phyloP scores from a whole-genome alignment of 805 yeast genomes.

The Candida maltosa region DNA sequence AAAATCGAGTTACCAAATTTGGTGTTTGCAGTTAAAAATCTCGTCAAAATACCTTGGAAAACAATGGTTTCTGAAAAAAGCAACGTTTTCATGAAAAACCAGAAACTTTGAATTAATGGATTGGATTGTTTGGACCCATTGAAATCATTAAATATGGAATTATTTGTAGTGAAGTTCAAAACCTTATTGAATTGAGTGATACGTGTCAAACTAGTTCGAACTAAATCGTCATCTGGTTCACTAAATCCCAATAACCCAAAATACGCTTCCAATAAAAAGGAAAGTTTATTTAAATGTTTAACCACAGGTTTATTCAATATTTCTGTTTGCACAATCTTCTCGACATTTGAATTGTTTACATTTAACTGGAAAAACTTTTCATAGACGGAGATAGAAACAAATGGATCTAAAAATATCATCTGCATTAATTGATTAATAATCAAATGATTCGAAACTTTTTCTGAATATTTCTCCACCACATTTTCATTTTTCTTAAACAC shows the following conservation, averaged over 20 bases:
- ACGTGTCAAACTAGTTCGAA: conserved; percentile 15
- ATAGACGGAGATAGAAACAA: conserved; percentile 12
- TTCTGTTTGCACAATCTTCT: conserved; percentile 8
- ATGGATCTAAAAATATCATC: conserved; percentile 17
- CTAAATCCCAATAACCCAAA: conserved; percentile 15
- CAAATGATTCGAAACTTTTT: conserved; percentile 14
- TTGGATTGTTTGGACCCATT: conserved; percentile 9
- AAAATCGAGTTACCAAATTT: not conserved
- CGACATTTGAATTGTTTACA: conserved; percentile 10
- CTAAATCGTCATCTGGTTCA: conserved; percentile 14
- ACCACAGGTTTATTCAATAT: conserved; percentile 37
- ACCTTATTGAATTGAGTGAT: conserved; percentile 28
- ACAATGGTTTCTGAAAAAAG: conserved; percentile 49
- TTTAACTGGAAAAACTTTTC: conserved; percentile 13
- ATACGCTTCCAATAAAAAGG: conserved; percentile 42
- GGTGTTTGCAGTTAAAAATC: conserved; percentile 20
- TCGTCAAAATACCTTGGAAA: conserved; percentile 46
- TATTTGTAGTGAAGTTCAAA: conserved; percentile 13
- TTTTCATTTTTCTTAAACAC: conserved; percentile 22
- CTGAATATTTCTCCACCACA: conserved; percentile 14
- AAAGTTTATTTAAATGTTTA: conserved; percentile 47
- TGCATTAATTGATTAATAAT: conserved; percentile 16
- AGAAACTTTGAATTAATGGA: conserved; percentile 19
- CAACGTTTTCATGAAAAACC: conserved; percentile 38
- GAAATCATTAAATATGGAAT: conserved; percentile 13